These are phyloP conservation scores for Clavulina sp. DNA, from an alignment of 768 basidiomycete species.

Conservation along the genomic window DNA sequence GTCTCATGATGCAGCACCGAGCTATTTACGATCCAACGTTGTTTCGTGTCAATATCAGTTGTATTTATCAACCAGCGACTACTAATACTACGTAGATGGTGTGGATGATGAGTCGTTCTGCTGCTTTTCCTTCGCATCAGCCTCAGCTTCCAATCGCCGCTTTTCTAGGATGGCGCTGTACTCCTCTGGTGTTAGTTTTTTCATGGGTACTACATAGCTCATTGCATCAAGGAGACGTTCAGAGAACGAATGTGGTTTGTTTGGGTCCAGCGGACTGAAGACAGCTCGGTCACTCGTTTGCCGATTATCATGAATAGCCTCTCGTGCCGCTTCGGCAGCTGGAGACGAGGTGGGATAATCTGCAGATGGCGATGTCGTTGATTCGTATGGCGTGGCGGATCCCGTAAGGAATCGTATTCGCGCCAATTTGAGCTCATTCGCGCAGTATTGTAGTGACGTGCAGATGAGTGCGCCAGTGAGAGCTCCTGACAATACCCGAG, in stretches of 20 bases:
- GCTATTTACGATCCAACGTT: too few relatives aligned
- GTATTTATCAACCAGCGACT: too few relatives aligned
- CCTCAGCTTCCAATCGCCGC: conserved; percentile 36
- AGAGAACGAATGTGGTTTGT: conserved; percentile 11
- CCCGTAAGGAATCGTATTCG: conserved; percentile 23
- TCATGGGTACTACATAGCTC: conserved; percentile 30
- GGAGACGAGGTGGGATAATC: neutral
- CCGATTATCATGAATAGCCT: too few relatives aligned
- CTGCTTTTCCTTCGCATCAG: conserved; percentile 24
- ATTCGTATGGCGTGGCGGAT: neutral
- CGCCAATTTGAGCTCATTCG: conserved; percentile 47
- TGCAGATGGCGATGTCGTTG: neutral
- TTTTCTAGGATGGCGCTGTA: conserved; percentile 42
- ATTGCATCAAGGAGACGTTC: conserved; percentile 16
- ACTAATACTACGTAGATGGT: neutral
- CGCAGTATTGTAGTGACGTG: conserved; percentile 43
- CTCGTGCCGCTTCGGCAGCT: too few relatives aligned
- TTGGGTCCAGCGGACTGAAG: neutral
- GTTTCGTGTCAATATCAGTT: too few relatives aligned
- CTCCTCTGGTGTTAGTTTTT: conserved; percentile 50
- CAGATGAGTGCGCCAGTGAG: conserved; percentile 41
- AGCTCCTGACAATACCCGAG: conserved; percentile 39
- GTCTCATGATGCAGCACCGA: conserved; percentile 35
- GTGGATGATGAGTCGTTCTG: neutral
- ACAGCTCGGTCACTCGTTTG: too few relatives aligned